Evolutionary conservation across 768 basidiomycete genomes (phyloP), one percentile per base, ranked within the genome.

Genomic region (Mycena metata): DNA sequence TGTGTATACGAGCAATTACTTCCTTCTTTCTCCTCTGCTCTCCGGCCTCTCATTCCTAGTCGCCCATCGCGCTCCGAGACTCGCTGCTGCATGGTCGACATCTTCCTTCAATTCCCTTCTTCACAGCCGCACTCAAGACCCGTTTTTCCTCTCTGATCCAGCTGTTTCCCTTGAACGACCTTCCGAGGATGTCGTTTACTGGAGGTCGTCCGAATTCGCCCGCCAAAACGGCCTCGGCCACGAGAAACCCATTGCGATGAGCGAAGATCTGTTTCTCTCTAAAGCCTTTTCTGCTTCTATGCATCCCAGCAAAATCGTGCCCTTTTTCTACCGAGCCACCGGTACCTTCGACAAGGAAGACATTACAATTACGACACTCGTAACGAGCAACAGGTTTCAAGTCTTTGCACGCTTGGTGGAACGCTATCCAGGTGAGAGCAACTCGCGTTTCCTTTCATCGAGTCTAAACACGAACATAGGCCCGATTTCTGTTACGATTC

Each of bases 291-390:
- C 91, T 5, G 83, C 83, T 61, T 88, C 88, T 23, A 88, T 92
- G 86, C 86, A 87, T 42, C 94, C 94, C 0, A 90, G 86, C 74
- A 89, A 89, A 70, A 88, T 95, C 60, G 84, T 93, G 23, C 95
- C 95, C 0, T 96, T 90, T 80, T 95, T 91, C 78, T 94, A 93
- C 76, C 87, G 88, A 58, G 92, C 91, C 3, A 83, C 84, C 13
- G 86, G 85, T 3, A 71, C 74, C 13, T 85, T 90, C 69, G 83
- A 88, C 54, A 72, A 79, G 35, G 85, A 91, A 42, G 94, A 95
- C 69, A 89, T 96, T 58, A 96, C 95, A 2, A 89, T 96, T 62
- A 93, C 95, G 0, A 96, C 95, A 0, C 84, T 95, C 36, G 90
- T 96, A 41, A 96, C 95, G 3, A 88, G 87, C 74, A 91, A 92